These are phyloP conservation scores for Ettlia oleoabundans DNA, from an alignment of 139 green algal genomes.

Conservation along the genomic window DNA sequence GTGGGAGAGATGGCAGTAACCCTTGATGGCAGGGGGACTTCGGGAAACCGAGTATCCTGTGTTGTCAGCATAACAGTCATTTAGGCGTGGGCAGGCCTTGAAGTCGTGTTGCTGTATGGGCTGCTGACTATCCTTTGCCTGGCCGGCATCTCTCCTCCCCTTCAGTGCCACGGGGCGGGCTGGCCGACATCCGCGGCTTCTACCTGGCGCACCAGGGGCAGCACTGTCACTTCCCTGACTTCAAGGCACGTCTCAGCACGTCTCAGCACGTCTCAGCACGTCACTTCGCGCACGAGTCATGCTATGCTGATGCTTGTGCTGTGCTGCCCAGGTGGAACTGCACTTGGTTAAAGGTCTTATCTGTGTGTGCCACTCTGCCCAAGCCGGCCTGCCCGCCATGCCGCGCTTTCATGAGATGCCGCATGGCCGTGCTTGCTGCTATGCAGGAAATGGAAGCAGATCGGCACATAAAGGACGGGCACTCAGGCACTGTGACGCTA, in stretches of 20 bases:
- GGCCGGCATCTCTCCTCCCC: background rate
- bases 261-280: no score
- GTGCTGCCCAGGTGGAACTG: background rate
- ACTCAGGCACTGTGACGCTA: constrained; percentile 34
- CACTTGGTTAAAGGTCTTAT: background rate
- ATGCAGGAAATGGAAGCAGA: constrained; percentile 40
- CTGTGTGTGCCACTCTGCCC: background rate
- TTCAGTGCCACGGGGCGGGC: constrained; percentile 12
- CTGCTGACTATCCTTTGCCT: background rate
- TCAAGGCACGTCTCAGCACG: background rate
- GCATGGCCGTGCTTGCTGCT: background rate
- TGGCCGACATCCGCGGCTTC: constrained; percentile 9
- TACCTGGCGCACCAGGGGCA: constrained; percentile 48
- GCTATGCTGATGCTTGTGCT: no score
- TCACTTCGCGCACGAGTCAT: no score
- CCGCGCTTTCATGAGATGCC: background rate
- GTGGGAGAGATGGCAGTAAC: no score
- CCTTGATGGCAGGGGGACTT: no score
- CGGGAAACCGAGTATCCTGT: no score
- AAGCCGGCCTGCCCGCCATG: background rate
- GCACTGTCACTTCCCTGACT: constrained; percentile 33
- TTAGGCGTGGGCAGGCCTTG: no score
- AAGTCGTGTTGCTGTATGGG: background rate
- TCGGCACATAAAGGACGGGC: constrained; percentile 5
- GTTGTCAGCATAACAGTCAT: no score